These are phyloP conservation scores for Pleurotus ostreatus DNA, from an alignment of 768 basidiomycete species.

Conservation along the genomic window DNA sequence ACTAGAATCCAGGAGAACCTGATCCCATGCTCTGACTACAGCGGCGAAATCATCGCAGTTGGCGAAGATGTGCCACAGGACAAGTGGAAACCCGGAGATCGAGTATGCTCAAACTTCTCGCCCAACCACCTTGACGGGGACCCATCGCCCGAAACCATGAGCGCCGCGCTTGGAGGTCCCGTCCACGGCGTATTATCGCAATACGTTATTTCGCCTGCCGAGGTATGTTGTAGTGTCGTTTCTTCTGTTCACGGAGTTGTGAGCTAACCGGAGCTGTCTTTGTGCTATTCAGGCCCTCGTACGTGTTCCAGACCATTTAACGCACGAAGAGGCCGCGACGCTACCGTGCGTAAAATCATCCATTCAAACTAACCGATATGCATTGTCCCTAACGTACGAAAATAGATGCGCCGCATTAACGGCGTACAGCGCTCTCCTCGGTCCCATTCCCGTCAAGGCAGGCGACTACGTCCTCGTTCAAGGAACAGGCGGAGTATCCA, in stretches of 20 bases:
- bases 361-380: not conserved
- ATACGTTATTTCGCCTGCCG: constrained; percentile 44
- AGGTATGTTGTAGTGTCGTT: constrained; percentile 20
- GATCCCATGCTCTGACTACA: constrained; percentile 46
- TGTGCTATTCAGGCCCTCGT: constrained; percentile 37
- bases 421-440: constrained; percentile 56
- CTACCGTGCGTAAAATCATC: constrained; percentile 41
- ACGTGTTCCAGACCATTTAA: constrained; percentile 49
- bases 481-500: constrained; percentile 57
- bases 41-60: constrained; percentile 53
- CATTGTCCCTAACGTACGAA: too few relatives aligned
- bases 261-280: too few relatives aligned
- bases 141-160: constrained; percentile 23
- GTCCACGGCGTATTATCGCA: constrained; percentile 50
- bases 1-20: constrained; percentile 18
- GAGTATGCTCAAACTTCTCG: constrained; percentile 51
- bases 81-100: constrained; percentile 48
- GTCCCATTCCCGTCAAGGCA: constrained; percentile 46
- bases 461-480: constrained; percentile 56
- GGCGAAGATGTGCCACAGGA: constrained; percentile 29
- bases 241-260: too few relatives aligned
- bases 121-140: constrained; percentile 47
- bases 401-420: constrained; percentile 58
- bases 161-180: constrained; percentile 38
- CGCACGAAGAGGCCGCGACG: constrained; percentile 61